Conservation (phyloP, 257 asterid genomes). For the Avicennia marina region DNA sequence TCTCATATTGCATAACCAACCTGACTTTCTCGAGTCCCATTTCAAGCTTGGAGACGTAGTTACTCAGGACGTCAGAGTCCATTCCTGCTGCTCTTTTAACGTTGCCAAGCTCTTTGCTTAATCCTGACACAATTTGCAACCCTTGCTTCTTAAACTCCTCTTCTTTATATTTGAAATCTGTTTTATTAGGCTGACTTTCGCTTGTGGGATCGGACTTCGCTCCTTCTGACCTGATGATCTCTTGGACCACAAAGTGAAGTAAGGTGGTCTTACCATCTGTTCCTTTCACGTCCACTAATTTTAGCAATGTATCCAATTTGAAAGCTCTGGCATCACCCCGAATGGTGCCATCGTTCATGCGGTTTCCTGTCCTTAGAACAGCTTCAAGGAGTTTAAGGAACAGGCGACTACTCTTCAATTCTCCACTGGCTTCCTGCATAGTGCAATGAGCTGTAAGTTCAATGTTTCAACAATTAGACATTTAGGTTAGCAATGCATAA, state of each 20-base stretch:
- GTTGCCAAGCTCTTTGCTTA: conserved; percentile 71
- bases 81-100: conserved; percentile 86
- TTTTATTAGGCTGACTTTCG: conserved; percentile 18
- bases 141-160: conserved; percentile 81
- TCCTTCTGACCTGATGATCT: conserved; percentile 83
- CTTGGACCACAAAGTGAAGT: conserved; percentile 97
- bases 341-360: conserved; percentile 90
- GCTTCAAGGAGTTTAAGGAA: conserved; percentile 97
- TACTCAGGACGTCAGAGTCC: conserved; percentile 90
- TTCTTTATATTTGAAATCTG: conserved; percentile 36
- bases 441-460: background rate
- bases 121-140: conserved; percentile 68
- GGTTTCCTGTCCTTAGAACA: conserved; percentile 87
- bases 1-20: conserved; percentile 49
- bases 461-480: no score
- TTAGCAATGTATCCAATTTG: conserved; percentile 79
- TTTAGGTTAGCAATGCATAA: no score
- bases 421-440: conserved; percentile 86
- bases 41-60: conserved; percentile 84
- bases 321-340: conserved; percentile 93
- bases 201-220: conserved; percentile 34
- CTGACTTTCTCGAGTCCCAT: conserved; percentile 77
- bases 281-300: conserved; percentile 84
- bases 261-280: conserved; percentile 92
- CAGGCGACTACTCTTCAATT: conserved; percentile 78